These are phyloP conservation scores for Salix udensis DNA, from an alignment of 345 rosid species.

Conservation along the genomic window DNA sequence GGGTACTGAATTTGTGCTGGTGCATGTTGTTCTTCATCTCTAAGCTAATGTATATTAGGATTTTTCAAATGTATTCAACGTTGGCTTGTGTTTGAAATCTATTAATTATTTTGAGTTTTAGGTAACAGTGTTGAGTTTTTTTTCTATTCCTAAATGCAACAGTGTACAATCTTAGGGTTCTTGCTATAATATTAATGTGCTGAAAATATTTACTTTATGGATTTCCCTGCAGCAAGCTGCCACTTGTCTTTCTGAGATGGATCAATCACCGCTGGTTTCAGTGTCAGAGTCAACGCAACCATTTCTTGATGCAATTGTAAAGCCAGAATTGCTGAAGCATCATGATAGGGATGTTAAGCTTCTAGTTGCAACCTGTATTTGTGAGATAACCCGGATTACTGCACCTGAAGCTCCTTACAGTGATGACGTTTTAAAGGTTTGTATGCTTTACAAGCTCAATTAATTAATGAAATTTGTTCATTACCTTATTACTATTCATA, in stretches of 20 bases:
- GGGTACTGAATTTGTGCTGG: neutral
- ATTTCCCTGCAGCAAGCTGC: conserved; percentile 71
- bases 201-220: conserved; percentile 5
- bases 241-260: conserved; percentile 75
- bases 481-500: neutral
- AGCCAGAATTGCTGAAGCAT: conserved; percentile 78
- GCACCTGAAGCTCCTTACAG: conserved; percentile 98
- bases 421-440: conserved; percentile 81
- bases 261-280: conserved; percentile 70
- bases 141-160: neutral
- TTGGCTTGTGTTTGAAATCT: neutral
- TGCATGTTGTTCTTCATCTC: neutral
- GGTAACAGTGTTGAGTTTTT: neutral
- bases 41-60: neutral
- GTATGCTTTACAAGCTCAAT: conserved; percentile 12
- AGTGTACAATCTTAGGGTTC: neutral
- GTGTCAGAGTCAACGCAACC: conserved; percentile 74
- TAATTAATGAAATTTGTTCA: conserved; percentile 4
- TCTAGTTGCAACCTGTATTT: conserved; percentile 91
- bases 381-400: conserved; percentile 92
- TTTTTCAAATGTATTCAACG: neutral
- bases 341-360: conserved; percentile 91
- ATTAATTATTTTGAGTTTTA: neutral
- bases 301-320: conserved; percentile 69
- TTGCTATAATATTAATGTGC: conserved; percentile 1